Evolutionary conservation across 2,329 filamentous ascomycete genomes (phyloP).

Genomic region (Nemania abortiva): DNA sequence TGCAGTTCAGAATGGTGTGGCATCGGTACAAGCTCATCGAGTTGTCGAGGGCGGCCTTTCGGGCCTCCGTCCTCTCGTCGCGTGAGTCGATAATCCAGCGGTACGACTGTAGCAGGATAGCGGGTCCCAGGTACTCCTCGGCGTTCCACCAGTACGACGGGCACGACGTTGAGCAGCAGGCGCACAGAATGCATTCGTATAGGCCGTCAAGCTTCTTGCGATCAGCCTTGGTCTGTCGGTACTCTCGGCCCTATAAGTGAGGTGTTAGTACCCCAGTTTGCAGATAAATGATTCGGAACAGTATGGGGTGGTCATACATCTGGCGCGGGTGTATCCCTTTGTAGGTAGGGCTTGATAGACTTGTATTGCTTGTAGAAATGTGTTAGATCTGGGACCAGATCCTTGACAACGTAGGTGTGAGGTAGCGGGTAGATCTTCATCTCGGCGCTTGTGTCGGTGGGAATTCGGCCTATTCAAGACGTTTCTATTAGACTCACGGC

Average conservation of each 20-base stretch:
- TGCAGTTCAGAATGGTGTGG: slow-evolving; percentile 99
- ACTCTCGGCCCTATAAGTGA: slow-evolving; percentile 80
- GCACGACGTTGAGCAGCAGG: slow-evolving; percentile 98
- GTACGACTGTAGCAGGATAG: slow-evolving; percentile 97
- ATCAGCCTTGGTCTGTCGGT: slow-evolving; percentile 90
- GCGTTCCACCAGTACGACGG: slow-evolving; percentile 99
- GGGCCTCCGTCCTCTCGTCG: slow-evolving; percentile 88
- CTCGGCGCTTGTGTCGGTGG: slow-evolving; percentile 81
- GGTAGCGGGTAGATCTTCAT: slow-evolving; percentile 97
- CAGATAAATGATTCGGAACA: slow-evolving; percentile 26
- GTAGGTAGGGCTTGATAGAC: slow-evolving; percentile 98
- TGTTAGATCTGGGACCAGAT: slow-evolving; percentile 96
- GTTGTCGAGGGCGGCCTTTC: slow-evolving; percentile 94
- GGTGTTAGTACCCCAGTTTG: slow-evolving; percentile 35
- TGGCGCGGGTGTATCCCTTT: slow-evolving; percentile 84
- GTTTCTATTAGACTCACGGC: slow-evolving; percentile 37
- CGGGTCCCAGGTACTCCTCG: slow-evolving; percentile 97
- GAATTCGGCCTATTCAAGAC: slow-evolving; percentile 81
- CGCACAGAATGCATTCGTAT: slow-evolving; percentile 99
- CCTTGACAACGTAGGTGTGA: slow-evolving; percentile 99
- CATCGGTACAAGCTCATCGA: slow-evolving; percentile 99
- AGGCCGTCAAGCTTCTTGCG: slow-evolving; percentile 97
- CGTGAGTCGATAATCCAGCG: slow-evolving; percentile 96
- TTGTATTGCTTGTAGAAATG: slow-evolving; percentile 99
- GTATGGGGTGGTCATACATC: slow-evolving; percentile 71